These are phyloP conservation scores for Tulasnella calospora DNA, from an alignment of 768 basidiomycete genomes.

Conservation along the genomic window DNA sequence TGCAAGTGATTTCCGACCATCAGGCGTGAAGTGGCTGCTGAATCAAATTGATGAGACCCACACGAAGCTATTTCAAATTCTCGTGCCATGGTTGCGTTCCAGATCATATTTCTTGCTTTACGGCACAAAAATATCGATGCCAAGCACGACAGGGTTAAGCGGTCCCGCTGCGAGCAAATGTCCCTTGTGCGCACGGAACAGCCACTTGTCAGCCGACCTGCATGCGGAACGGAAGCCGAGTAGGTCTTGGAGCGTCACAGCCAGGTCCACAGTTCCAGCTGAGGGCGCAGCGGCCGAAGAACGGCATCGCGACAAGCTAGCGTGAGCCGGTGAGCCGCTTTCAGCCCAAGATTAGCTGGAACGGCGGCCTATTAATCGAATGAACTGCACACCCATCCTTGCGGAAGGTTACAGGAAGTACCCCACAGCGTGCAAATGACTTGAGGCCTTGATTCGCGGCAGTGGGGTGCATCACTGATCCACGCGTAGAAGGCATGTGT, in stretches of 20 bases:
- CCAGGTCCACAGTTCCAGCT: neutral
- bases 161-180: neutral
- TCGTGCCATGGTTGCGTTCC: neutral
- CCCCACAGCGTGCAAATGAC: neutral
- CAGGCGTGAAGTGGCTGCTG: neutral
- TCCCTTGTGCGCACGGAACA: neutral
- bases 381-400: neutral
- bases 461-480: neutral
- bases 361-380: neutral
- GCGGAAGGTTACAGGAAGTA: neutral
- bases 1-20: neutral
- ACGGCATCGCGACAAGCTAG: neutral
- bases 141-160: neutral
- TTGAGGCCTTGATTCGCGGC: neutral
- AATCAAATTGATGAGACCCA: neutral
- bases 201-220: neutral
- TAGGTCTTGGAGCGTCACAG: neutral
- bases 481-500: neutral
- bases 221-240: neutral
- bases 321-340: neutral
- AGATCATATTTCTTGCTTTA: neutral
- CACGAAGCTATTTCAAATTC: neutral
- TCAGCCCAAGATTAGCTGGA: neutral
- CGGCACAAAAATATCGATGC: conserved; percentile 2
- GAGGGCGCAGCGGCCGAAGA: neutral